These are phyloP conservation scores for Phialemonium atrogriseum DNA, from an alignment of 2,329 filamentous ascomycete genomes.

Conservation along the genomic window DNA sequence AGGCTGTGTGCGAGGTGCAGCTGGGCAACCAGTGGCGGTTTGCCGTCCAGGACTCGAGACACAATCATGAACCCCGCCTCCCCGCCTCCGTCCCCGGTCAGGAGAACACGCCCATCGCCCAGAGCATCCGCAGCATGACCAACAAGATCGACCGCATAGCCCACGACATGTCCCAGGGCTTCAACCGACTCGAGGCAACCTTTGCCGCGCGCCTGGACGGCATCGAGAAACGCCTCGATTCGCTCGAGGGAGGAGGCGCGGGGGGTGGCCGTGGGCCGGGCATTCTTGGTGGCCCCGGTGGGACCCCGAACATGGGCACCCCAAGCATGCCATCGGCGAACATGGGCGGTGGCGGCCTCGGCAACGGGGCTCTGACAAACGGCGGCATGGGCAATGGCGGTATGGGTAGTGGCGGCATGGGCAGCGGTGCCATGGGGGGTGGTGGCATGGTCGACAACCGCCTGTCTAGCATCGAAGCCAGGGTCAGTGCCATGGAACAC, in stretches of 20 bases:
- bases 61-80: conserved; percentile 53
- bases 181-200: conserved; percentile 40
- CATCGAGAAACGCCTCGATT: conserved; percentile 47
- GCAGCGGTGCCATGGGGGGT: conserved; percentile 4
- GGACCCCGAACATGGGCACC: conserved; percentile 14
- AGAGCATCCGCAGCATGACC: conserved; percentile 47
- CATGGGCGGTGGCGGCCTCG: conserved; percentile 15
- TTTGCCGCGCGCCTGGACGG: conserved; percentile 42
- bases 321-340: conserved; percentile 18
- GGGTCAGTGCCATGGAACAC: conserved; percentile 17
- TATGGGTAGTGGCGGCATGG: conserved; percentile 2
- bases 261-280: conserved; percentile 10
- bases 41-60: conserved; percentile 48
- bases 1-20: conserved; percentile 56
- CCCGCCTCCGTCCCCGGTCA: conserved; percentile 45
- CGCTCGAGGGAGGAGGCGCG: conserved; percentile 33
- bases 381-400: conserved; percentile 13
- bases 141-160: conserved; percentile 52
- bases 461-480: conserved; percentile 16
- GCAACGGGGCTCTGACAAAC: conserved; percentile 14
- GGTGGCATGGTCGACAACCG: conserved; percentile 14
- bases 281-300: conserved; percentile 14
- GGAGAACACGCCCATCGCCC: conserved; percentile 49
- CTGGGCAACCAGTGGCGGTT: conserved; percentile 58
- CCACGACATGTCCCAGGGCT: conserved; percentile 46